phyloP scores from a whole-genome alignment of 1,284 basidiomycete species.

The Leucoagaricus sp. region DNA sequence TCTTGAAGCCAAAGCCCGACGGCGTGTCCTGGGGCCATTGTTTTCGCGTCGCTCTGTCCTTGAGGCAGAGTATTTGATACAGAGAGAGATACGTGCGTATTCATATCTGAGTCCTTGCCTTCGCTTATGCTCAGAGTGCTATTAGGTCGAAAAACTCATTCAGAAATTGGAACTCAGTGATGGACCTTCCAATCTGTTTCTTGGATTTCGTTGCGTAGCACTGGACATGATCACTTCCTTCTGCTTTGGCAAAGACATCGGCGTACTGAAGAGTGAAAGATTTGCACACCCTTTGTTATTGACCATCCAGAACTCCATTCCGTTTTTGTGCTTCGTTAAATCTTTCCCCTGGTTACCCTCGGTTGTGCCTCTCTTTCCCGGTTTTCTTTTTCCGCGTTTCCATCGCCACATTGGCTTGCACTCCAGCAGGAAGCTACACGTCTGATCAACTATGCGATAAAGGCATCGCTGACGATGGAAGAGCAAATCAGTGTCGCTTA shows the following conservation, averaged over 20 bases:
- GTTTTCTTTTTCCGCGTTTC: conserved; percentile 18
- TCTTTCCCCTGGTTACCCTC: conserved; percentile 29
- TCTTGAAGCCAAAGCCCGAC: conserved; percentile 28
- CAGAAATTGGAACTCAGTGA: conserved; percentile 18
- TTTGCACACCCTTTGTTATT: conserved; percentile 32
- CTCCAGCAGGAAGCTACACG: conserved; percentile 4
- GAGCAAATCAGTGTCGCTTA: background rate
- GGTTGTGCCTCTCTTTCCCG: conserved; percentile 24
- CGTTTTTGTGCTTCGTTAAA: conserved; percentile 31
- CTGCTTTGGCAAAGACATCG: conserved; percentile 31
- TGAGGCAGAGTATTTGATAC: conserved; percentile 33
- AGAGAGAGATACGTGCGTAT: conserved; percentile 38
- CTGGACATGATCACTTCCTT: conserved; percentile 39
- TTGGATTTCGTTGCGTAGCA: conserved; percentile 36
- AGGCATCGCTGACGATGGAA: background rate
- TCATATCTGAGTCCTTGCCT: background rate
- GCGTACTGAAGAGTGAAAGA: conserved; percentile 28
- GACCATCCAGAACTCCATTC: conserved; percentile 26
- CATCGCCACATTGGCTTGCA: conserved; percentile 1
- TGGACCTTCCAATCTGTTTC: conserved; percentile 31
- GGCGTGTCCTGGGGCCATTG: conserved; percentile 31
- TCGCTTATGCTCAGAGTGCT: background rate
- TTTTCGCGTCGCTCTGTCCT: conserved; percentile 37
- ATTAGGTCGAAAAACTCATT: conserved; percentile 33
- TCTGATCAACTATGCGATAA: background rate